These are phyloP conservation scores for Salix koriyanagi DNA, from an alignment of 345 rosid species.

Conservation along the genomic window DNA sequence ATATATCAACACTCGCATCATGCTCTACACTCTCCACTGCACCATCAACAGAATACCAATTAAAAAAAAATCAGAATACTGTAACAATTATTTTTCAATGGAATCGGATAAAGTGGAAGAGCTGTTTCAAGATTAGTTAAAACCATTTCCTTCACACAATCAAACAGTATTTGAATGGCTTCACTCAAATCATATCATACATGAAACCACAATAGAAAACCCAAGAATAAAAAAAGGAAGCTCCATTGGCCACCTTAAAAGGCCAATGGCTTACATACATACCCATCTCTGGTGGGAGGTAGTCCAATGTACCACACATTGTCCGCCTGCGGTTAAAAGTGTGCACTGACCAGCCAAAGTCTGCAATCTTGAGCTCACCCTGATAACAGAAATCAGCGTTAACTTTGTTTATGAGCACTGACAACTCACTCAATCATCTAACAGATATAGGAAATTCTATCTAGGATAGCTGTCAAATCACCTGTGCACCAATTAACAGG, in stretches of 20 bases:
- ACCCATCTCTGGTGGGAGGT: constrained; percentile 99
- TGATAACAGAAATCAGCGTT: constrained; percentile 21
- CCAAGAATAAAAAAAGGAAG: background rate
- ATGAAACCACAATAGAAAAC: background rate
- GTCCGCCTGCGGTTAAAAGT: constrained; percentile 94
- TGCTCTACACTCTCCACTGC: constrained; percentile 95
- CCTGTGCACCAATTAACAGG: constrained; percentile 82
- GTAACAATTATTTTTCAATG: background rate
- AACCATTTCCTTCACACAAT: background rate
- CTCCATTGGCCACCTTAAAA: background rate
- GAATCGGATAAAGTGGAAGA: background rate
- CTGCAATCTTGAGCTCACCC: constrained; percentile 99
- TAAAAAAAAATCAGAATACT: background rate
- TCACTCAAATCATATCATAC: background rate
- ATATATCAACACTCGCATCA: constrained; percentile 90
- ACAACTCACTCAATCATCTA: background rate
- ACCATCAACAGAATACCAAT: background rate
- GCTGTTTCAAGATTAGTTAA: background rate
- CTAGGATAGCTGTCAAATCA: constrained; percentile 10
- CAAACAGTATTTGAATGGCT: background rate
- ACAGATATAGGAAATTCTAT: background rate
- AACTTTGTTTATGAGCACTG: constrained; percentile 10
- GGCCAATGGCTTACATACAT: constrained; percentile 12
- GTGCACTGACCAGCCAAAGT: constrained; percentile 99
- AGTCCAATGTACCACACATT: constrained; percentile 97